phyloP scores from a whole-genome alignment of 2,329 filamentous ascomycete genomes.

The Alternaria novae-zelandiae region DNA sequence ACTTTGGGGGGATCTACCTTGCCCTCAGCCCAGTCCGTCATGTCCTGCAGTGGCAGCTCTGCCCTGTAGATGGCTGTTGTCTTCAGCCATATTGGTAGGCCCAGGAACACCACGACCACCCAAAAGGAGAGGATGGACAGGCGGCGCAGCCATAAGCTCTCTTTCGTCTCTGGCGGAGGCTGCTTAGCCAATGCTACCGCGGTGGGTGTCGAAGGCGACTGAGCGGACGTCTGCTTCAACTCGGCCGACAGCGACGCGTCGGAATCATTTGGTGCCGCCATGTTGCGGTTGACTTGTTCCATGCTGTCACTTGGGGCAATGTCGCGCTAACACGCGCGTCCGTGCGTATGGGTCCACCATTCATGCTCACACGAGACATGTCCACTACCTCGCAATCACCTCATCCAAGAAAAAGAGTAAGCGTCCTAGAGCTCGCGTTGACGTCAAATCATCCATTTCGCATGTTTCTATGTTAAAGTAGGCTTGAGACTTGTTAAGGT shows the following conservation, averaged over 20 bases:
- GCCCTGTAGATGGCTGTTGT: slow-evolving; percentile 94
- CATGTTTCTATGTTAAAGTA: neutral
- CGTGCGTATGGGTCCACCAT: slow-evolving; percentile 10
- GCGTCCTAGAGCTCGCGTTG: neutral
- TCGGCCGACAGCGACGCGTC: slow-evolving; percentile 28
- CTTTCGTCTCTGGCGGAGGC: slow-evolving; percentile 79
- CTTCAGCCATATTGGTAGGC: slow-evolving; percentile 93
- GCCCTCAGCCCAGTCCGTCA: slow-evolving; percentile 91
- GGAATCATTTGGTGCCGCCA: slow-evolving; percentile 30
- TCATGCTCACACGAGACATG: neutral
- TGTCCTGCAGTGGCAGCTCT: slow-evolving; percentile 78
- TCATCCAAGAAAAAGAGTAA: neutral
- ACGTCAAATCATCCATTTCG: neutral
- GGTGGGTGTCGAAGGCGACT: neutral
- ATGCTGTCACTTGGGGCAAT: slow-evolving; percentile 19
- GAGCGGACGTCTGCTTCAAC: slow-evolving; percentile 4
- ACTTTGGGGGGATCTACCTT: slow-evolving; percentile 63
- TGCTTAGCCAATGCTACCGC: slow-evolving; percentile 16
- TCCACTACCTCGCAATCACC: neutral
- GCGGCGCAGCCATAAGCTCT: slow-evolving; percentile 72
- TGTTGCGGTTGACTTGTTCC: slow-evolving; percentile 31
- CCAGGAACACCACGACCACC: slow-evolving; percentile 81
- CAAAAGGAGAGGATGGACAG: slow-evolving; percentile 88
- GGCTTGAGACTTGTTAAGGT: neutral
- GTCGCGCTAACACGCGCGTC: slow-evolving; percentile 11